Base-by-base conservation (phyloP, 2,329 filamentous ascomycete genomes). In the Arthrobotrys megalospora region DNA sequence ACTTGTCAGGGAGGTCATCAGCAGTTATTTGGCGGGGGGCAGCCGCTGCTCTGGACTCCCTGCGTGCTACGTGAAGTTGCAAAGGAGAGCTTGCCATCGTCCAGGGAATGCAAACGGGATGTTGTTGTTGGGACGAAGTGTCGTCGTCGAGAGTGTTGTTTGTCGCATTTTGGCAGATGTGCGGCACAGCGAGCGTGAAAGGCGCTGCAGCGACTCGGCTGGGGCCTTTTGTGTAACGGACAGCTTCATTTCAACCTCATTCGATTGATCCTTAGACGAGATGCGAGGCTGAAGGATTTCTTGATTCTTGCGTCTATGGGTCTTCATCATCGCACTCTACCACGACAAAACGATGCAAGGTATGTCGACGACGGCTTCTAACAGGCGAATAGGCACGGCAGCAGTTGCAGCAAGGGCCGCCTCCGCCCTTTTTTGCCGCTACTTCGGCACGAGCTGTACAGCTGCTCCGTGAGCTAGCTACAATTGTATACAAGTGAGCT, bases 61-160 rank as follows among this genome's bases (percentile, higher is more conserved):
- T 71, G n/a, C 43, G 60, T 6, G 58, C 47, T 60, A 58, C 65
- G 43, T 41, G 65, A 68, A 58, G 45, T n/a, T 48, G 66, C 62
- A 77, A 41, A 14, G 65, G 73, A 16, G 73, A 77, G 52, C 73
- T 77, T 48, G 66, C 55, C 73, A 77, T 77, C 6, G 41, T 65
- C 48, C 47, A 55, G 3, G 21, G 47, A 28, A 24, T 28, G 34
- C 34, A 55, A 16, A 24, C 11, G 36, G 36, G 41, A 47, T 48
- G 66, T 70, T 53, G 53, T 47, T 43, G 45, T 48, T 38, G 38
- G n/a, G 55, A 60, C 36, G 55, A 41, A 60, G 36, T 34, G 55
- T 32, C 55, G 55, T 60, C 55, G 34, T 60, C 55, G 55, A 60
- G 55, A 43, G 60, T 73, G 60, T 63, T 73, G 69, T 73, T 73